A percentile compares a stretch with the other conserved stretches of the same genome.
These are phyloP conservation scores for Sugiyamaella pinicola DNA, from an alignment of 1,139 yeast species.

Conservation along the genomic window DNA sequence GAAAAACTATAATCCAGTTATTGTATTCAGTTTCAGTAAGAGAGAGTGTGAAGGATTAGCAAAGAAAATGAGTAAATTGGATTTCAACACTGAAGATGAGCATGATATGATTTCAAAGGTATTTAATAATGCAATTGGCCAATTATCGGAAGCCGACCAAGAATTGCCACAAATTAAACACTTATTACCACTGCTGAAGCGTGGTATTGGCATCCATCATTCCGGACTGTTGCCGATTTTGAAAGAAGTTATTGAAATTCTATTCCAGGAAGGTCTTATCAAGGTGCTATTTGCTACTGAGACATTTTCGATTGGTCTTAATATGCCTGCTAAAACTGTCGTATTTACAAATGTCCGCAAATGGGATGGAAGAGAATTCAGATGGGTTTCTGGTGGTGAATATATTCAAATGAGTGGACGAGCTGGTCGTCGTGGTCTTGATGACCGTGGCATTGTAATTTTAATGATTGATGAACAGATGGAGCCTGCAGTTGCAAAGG, in stretches of 20 bases:
- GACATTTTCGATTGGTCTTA: slow-evolving; percentile 96
- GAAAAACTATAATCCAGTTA: slow-evolving; percentile 94
- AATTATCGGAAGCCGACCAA: slow-evolving; percentile 86
- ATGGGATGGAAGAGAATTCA: slow-evolving; percentile 95
- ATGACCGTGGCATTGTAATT: slow-evolving; percentile 97
- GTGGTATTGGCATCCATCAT: slow-evolving; percentile 99
- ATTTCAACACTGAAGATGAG: slow-evolving; percentile 90
- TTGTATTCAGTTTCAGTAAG: slow-evolving; percentile 94
- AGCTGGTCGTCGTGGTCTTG: slow-evolving; percentile 99
- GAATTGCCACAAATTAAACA: slow-evolving; percentile 93
- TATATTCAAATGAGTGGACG: slow-evolving; percentile 99
- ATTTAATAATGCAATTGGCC: slow-evolving; percentile 82
- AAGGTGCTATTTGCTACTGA: slow-evolving; percentile 97
- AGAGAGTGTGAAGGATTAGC: slow-evolving; percentile 96
- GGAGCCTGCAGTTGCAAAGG: slow-evolving; percentile 99
- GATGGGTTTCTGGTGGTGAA: slow-evolving; percentile 99
- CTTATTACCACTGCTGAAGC: slow-evolving; percentile 78
- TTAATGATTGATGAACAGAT: slow-evolving; percentile 99
- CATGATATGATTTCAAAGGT: slow-evolving; percentile 86
- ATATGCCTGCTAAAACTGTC: slow-evolving; percentile 98
- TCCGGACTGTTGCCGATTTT: slow-evolving; percentile 93
- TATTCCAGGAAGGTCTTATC: slow-evolving; percentile 93
- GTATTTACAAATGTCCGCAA: slow-evolving; percentile 97
- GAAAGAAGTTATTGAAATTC: slow-evolving; percentile 93
- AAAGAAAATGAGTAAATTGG: slow-evolving; percentile 89